phyloP scores from a whole-genome alignment of 2,329 filamentous ascomycete species.

The Colletotrichum spinosum region DNA sequence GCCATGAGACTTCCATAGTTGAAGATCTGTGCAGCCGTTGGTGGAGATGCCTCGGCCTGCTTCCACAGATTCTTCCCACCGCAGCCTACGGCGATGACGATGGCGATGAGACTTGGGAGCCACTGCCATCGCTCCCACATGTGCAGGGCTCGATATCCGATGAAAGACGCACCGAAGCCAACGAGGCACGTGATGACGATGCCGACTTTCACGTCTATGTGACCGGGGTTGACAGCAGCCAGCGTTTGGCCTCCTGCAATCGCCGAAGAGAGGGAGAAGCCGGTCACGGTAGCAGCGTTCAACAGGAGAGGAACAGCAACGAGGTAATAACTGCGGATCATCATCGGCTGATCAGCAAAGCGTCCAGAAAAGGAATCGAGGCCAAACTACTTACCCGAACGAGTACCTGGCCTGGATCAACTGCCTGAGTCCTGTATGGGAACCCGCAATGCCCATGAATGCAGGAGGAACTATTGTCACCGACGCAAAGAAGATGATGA shows the following conservation, averaged over 20 bases:
- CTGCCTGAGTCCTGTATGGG: constrained; percentile 68
- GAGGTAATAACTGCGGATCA: constrained; percentile 54
- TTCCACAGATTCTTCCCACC: constrained; percentile 61
- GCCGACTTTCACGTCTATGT: constrained; percentile 63
- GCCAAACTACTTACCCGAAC: constrained; percentile 57
- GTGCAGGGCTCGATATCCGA: constrained; percentile 67
- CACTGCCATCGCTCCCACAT: constrained; percentile 67
- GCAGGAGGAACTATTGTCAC: constrained; percentile 66
- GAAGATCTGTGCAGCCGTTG: constrained; percentile 52
- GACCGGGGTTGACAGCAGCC: constrained; percentile 56
- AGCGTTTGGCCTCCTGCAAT: constrained; percentile 67
- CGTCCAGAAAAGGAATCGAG: too few relatives aligned
- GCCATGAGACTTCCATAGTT: constrained; percentile 61
- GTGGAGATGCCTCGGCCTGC: constrained; percentile 55
- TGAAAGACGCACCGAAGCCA: constrained; percentile 64
- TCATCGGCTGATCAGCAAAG: constrained; percentile 6
- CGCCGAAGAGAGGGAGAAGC: constrained; percentile 67
- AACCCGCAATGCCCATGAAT: constrained; percentile 65
- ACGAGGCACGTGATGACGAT: constrained; percentile 67
- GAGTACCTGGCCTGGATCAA: constrained; percentile 71
- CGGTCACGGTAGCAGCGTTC: constrained; percentile 68
- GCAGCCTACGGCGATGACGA: constrained; percentile 64
- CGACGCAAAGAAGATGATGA: constrained; percentile 70
- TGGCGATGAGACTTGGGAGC: constrained; percentile 65
- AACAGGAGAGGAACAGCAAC: constrained; percentile 63